These are phyloP conservation scores for Nymphaea colorata DNA, from an alignment of 164 flowering plant genomes.

Conservation along the genomic window DNA sequence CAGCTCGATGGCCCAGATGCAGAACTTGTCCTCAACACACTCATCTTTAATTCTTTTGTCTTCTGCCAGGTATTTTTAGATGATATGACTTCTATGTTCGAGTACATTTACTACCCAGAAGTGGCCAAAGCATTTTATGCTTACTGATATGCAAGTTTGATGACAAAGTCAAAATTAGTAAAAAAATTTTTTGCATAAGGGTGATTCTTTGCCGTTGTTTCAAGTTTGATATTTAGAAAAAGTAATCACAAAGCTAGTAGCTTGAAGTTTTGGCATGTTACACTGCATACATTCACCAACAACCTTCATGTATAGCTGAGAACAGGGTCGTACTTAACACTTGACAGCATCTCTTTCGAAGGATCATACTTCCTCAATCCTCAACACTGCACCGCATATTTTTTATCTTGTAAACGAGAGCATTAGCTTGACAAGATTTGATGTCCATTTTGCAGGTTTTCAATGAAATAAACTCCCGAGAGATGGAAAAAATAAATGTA, in stretches of 20 bases:
- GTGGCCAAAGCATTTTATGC: not conserved
- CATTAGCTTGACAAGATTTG: not conserved
- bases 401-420: not conserved
- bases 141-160: not conserved
- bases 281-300: not conserved
- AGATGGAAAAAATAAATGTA: conserved; percentile 86
- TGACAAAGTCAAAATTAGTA: not conserved
- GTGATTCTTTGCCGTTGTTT: too few species aligned
- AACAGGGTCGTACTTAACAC: not conserved
- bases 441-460: conserved; percentile 47
- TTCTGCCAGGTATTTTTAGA: conserved; percentile 67
- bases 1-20: conserved; percentile 54
- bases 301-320: not conserved
- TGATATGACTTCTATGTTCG: not conserved
- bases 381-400: not conserved
- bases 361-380: not conserved
- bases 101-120: not conserved
- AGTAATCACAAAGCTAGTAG: not conserved
- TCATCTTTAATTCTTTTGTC: conserved; percentile 84
- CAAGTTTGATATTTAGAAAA: too few species aligned
- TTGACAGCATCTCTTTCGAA: not conserved
- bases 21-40: conserved; percentile 61
- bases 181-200: not conserved
- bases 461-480: conserved; percentile 89
- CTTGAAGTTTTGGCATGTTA: not conserved